These are phyloP conservation scores for Geotrichum reessii DNA, from an alignment of 1,139 yeast genomes.

Conservation along the genomic window DNA sequence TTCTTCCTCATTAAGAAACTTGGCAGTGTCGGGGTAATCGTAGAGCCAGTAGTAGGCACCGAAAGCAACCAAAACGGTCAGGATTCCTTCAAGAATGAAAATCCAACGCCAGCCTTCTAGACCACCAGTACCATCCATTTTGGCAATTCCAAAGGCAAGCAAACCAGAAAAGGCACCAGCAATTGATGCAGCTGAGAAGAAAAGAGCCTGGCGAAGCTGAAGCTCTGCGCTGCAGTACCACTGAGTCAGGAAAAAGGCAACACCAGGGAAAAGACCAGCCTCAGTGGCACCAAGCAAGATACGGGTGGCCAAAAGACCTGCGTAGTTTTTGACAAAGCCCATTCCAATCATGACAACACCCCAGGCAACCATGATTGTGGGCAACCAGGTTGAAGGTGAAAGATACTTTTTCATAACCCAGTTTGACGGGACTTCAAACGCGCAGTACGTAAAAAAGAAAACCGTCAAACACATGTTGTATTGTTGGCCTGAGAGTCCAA, in stretches of 20 bases:
- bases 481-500: conserved; percentile 44
- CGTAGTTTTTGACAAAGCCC: conserved; percentile 51
- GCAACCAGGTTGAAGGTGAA: conserved; percentile 41
- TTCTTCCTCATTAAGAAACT: conserved; percentile 48
- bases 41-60: conserved; percentile 41
- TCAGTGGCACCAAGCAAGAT: conserved; percentile 35
- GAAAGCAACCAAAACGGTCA: conserved; percentile 35
- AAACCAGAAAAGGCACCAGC: conserved; percentile 50
- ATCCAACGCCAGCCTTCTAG: conserved; percentile 18
- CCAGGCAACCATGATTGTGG: conserved; percentile 47
- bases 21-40: conserved; percentile 46
- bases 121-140: conserved; percentile 39
- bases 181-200: conserved; percentile 48
- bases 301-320: conserved; percentile 44
- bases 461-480: conserved; percentile 52
- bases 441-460: conserved; percentile 51
- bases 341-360: conserved; percentile 55
- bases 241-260: conserved; percentile 27
- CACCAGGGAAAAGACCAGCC: conserved; percentile 32
- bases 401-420: conserved; percentile 33
- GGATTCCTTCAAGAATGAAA: conserved; percentile 13
- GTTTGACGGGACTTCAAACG: conserved; percentile 52
- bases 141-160: conserved; percentile 25
- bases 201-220: conserved; percentile 52
- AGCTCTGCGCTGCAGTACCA: conserved; percentile 41